These are phyloP conservation scores for Starmerella powellii DNA, from an alignment of 805 yeast genomes.

Conservation along the genomic window DNA sequence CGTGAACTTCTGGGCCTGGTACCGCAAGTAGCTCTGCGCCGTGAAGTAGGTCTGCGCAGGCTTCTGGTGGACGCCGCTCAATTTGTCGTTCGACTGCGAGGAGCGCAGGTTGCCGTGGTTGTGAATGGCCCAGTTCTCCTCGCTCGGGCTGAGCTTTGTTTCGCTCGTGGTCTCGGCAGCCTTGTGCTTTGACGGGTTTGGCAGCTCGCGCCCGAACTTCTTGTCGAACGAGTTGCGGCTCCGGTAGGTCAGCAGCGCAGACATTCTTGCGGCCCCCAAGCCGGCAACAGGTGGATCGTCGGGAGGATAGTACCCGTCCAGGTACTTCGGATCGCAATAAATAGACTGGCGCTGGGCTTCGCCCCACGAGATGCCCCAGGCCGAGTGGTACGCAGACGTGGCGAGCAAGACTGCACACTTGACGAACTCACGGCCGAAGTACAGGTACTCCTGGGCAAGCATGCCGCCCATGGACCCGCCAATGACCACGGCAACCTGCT, in stretches of 20 bases:
- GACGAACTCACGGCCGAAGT: constrained; percentile 55
- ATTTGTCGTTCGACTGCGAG: constrained; percentile 15
- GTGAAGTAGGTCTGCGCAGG: constrained; percentile 57
- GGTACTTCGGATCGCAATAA: constrained; percentile 86
- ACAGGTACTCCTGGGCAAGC: constrained; percentile 83
- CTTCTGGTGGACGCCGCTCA: constrained; percentile 17
- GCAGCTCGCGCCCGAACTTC: constrained; percentile 76
- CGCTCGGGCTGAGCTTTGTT: constrained; percentile 27
- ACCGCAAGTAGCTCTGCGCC: constrained; percentile 87
- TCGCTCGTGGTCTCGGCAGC: constrained; percentile 26
- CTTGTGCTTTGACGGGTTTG: constrained; percentile 37
- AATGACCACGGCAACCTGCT: constrained; percentile 65
- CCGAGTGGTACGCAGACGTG: constrained; percentile 86
- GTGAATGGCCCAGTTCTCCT: constrained; percentile 72
- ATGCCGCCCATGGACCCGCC: constrained; percentile 99
- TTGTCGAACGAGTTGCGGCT: constrained; percentile 84
- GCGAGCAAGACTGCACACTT: constrained; percentile 70
- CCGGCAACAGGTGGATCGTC: constrained; percentile 79
- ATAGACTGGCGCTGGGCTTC: constrained; percentile 96
- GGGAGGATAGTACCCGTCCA: constrained; percentile 72
- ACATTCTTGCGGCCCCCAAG: constrained; percentile 92
- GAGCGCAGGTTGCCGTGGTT: constrained; percentile 56
- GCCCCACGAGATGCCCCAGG: constrained; percentile 99
- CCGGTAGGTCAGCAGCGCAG: constrained; percentile 85
- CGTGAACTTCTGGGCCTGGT: constrained; percentile 87